Evolutionary conservation across 2,329 filamentous ascomycete genomes (phyloP), one percentile per base, ranked within the genome.

Genomic region (Cytospora leucostoma): DNA sequence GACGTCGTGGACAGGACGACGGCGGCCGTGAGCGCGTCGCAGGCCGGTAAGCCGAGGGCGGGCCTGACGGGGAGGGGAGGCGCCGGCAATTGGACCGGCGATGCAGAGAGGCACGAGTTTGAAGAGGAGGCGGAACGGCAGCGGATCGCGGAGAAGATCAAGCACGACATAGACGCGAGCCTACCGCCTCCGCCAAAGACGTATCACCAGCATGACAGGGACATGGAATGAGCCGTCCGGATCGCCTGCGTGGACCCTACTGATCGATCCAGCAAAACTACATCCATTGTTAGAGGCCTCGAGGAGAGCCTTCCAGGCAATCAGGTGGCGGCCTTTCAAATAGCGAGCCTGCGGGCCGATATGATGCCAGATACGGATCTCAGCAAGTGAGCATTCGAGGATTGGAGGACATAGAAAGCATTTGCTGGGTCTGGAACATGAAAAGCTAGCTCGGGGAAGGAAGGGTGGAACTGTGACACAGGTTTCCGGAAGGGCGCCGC

Each of bases 51-150:
- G 62, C 68, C 68, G 7, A 61, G 56, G 35, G 65, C 59, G 12
- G 72, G 70, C 11, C 66, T 73, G 54, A 73, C 74, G 7, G 84
- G 85, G 0, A 79, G 84, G 6, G 85, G 84, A 32, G 84, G 84
- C n/a, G 83, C 82, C 1, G 85, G 84, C 2, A 87, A 86, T 71
- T 87, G 80, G 75, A 70, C 67, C 52, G 67, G 66, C 51, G 72
- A 72, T 27, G 66, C 68, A 33, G 66, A 63, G 51, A 71, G 59
- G 55, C 66, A 67, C 33, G 64, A 67, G 35, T 67, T 67, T n/a
- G 71, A 71, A 56, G 71, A 74, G 67, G 68, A 71, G 67, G 70
- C 69, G 64, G 74, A 68, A 69, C 73, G 69, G 54, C 74, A 75
- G 32, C 74, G 77, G 62, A 67, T 83, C 33, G 79, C 82, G 71